These are phyloP conservation scores for Aureobasidium leucospermi DNA, from an alignment of 2,329 filamentous ascomycete species.

Conservation along the genomic window DNA sequence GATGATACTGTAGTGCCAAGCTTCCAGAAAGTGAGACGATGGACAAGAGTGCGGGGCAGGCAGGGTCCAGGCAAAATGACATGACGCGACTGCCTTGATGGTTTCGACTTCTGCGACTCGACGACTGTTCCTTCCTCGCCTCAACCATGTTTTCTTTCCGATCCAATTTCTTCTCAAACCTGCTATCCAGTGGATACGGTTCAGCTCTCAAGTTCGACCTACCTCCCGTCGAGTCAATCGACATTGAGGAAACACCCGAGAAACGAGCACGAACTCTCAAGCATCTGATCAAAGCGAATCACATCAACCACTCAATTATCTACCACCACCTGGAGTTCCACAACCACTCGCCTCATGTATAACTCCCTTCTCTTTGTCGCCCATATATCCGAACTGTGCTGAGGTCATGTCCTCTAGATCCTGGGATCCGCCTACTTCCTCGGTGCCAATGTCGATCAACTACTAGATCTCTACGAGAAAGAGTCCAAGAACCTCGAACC, in stretches of 20 bases:
- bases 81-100: constrained; percentile 8
- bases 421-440: constrained; percentile 81
- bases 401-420: constrained; percentile 39
- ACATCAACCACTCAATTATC: constrained; percentile 79
- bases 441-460: constrained; percentile 63
- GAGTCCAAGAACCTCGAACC: constrained; percentile 65
- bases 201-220: constrained; percentile 37
- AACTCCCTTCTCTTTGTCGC: constrained; percentile 19
- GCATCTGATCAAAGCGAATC: constrained; percentile 84
- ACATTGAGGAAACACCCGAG: constrained; percentile 72
- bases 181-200: not conserved
- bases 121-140: not conserved
- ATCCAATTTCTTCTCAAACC: constrained; percentile 8
- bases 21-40: not conserved
- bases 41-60: constrained; percentile 12
- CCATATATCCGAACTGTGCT: constrained; percentile 12
- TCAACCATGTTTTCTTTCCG: constrained; percentile 17
- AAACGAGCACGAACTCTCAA: constrained; percentile 77
- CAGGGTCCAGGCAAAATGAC: constrained; percentile 7
- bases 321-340: constrained; percentile 68
- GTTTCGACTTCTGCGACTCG: not conserved
- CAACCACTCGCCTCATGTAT: constrained; percentile 73
- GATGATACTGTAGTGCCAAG: too few species aligned
- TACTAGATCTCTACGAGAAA: constrained; percentile 74
- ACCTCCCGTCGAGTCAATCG: constrained; percentile 63